Base-by-base conservation (phyloP, 2,329 filamentous ascomycete species). In the Cladosporium sp. region DNA sequence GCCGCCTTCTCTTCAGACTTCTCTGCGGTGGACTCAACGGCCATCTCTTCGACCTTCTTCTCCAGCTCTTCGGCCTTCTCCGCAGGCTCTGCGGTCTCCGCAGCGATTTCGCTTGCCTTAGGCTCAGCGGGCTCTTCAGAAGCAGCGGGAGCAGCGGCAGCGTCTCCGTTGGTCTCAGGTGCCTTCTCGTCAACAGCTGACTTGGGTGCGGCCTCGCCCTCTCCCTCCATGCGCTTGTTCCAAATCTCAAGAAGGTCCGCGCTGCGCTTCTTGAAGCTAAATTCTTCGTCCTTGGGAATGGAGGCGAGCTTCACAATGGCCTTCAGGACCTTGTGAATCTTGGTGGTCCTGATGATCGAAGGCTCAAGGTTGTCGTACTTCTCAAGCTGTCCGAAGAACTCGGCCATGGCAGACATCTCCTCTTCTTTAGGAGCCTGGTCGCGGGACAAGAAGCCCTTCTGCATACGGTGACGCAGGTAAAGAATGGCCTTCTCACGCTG, bases 261-360 rank as follows among this genome's bases (percentile, higher is more conserved):
- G 40, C 92, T 93, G 61, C 95, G 90, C 69, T 88, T 83, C 82
- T 95, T 96, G 86, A 99, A 97, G 64, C 91, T 82, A 78, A 90
- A 96, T 70, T 96, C 91, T 40, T 93, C 91, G 70, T 99, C 95
- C 67, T 89, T 89, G 5, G 93, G 93, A 71, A 99, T 96, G 3
- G 85, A 85, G 52, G 89, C 86, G 10, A 99, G 84, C 82, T 97
- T 97, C 73, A 97, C 83, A 70, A 99, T 95, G 5, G 90, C 93
- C 82, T 96, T 97, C 65, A 99, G 85, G 12, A 99, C 94, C 82
- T 99, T 99, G 87, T 98, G 94, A 79, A 99, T 97, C 85, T 98
- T 99, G 68, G 95, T 99, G 16, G 82, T 84, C 69, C 91, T 88
- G 73, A 98, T 97, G 72, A 97, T 95, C 70, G 88, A 88, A 33